phyloP scores from a whole-genome alignment of 1,284 basidiomycete genomes.

The Xerocomus minutiporus region DNA sequence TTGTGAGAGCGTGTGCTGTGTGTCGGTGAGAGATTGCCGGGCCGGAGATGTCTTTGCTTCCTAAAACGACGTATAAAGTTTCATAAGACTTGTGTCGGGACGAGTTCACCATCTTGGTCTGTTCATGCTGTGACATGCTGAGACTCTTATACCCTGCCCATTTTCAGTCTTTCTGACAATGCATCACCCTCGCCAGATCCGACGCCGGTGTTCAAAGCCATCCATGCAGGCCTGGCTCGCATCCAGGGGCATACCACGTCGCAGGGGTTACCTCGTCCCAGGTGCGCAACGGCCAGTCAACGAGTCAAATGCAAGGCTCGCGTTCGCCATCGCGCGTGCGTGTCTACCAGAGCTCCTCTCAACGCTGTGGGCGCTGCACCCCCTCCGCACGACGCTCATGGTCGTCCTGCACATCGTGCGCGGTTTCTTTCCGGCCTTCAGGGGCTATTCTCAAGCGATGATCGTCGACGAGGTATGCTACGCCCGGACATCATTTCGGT shows the following conservation, averaged over 20 bases:
- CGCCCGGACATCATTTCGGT: neutral
- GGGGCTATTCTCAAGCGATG: conserved; percentile 77
- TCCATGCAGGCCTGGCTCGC: conserved; percentile 59
- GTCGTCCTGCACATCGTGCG: conserved; percentile 62
- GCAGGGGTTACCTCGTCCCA: conserved; percentile 50
- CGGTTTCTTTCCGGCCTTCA: conserved; percentile 71
- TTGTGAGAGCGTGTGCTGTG: neutral
- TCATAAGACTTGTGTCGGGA: conserved; percentile 33
- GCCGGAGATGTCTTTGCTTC: conserved; percentile 27
- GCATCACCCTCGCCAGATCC: conserved; percentile 20
- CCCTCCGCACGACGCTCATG: conserved; percentile 61
- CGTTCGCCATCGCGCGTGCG: conserved; percentile 47
- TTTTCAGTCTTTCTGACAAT: conserved; percentile 22
- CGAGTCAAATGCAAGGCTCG: conserved; percentile 50
- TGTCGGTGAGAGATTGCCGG: neutral
- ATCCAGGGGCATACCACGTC: conserved; percentile 49
- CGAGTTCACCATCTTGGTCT: conserved; percentile 38
- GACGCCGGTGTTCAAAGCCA: conserved; percentile 30
- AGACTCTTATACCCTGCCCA: conserved; percentile 31
- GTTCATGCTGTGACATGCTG: conserved; percentile 28
- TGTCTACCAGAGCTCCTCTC: conserved; percentile 55
- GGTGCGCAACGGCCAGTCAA: conserved; percentile 63
- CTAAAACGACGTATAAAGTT: conserved; percentile 31
- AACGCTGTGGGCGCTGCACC: conserved; percentile 62
- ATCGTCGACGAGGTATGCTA: conserved; percentile 71